These are phyloP conservation scores for Pseudocercospora pini-densiflorae DNA, from an alignment of 2,329 filamentous ascomycete species.

Conservation along the genomic window DNA sequence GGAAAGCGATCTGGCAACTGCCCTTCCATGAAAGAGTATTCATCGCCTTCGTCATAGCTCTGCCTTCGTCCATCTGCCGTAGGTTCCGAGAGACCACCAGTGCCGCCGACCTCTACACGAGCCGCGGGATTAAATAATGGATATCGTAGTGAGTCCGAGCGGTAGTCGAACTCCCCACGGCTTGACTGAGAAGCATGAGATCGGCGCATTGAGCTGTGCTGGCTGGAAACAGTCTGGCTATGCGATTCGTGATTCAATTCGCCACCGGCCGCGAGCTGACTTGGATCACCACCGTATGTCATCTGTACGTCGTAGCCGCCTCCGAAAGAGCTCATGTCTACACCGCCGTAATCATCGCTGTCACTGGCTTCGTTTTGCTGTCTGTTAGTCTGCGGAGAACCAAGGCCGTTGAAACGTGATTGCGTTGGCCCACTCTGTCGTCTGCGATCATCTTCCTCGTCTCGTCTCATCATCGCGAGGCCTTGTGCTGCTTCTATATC, in stretches of 20 bases:
- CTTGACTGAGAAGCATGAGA: slow-evolving; percentile 49
- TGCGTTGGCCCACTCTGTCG: slow-evolving; percentile 62
- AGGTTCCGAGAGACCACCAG: slow-evolving; percentile 84
- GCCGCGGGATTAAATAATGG: slow-evolving; percentile 61
- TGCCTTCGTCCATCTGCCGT: slow-evolving; percentile 66
- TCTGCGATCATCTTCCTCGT: slow-evolving; percentile 69
- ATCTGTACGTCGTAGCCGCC: slow-evolving; percentile 70
- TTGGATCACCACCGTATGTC: slow-evolving; percentile 62
- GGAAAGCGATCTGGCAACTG: slow-evolving; percentile 43
- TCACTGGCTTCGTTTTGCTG: slow-evolving; percentile 62
- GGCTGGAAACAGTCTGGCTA: slow-evolving; percentile 48
- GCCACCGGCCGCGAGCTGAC: slow-evolving; percentile 43
- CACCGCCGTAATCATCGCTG: slow-evolving; percentile 67
- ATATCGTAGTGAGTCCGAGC: slow-evolving; percentile 59
- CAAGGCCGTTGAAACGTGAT: slow-evolving; percentile 54
- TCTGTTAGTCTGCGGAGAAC: slow-evolving; percentile 42
- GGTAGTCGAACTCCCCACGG: slow-evolving; percentile 49
- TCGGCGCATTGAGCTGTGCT: slow-evolving; percentile 50
- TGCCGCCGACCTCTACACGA: slow-evolving; percentile 83
- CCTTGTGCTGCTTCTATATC: slow-evolving; percentile 88
- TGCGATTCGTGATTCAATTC: slow-evolving; percentile 38
- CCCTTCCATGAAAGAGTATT: slow-evolving; percentile 58
- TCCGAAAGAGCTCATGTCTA: slow-evolving; percentile 76
- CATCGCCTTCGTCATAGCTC: slow-evolving; percentile 94
- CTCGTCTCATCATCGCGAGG: slow-evolving; percentile 79